Evolutionary conservation across 2,329 filamentous ascomycete species (phyloP), one percentile per base, ranked within the genome.

Genomic region (Emmonsia crescens): DNA sequence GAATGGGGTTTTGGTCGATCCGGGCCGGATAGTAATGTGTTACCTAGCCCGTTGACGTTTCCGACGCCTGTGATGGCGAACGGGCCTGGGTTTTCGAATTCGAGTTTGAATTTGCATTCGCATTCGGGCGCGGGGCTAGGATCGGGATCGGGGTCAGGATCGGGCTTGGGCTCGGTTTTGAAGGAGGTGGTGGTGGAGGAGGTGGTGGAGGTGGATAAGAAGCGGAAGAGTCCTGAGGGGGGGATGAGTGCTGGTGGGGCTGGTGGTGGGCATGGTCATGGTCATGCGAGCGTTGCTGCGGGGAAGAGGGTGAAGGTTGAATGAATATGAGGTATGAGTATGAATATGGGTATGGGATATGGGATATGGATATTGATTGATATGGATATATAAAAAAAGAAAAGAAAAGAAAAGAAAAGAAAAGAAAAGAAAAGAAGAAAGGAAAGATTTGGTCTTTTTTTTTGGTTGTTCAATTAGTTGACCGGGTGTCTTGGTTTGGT

Each of bases 11-110:
- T 89, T 73, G 81, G 82, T 31, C 68, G 73, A 72, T 85, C 73
- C 73, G 82, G 70, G 74, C 73, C 79, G 61, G 89, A 94, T 66
- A 89, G 83, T 72, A 96, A 94, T 69, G 94, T 95, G 66, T 80
- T 97, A 57, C 92, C 92, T 0, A 96, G 91, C 72, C 94, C 94
- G 10, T 78, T 97, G 65, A 96, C 92, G 64, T 96, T 96, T 74
- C 89, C 90, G 40, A 97, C 94, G 1, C 94, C 94, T 0, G 75
- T 77, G 14, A 71, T 74, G 14, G 72, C 73, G 59, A 73, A 66
- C 9, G 76, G 74, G 5, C 74, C 76, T 10, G 71, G 74, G 57
- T 77, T 77, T 62, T 66, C 69, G 36, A 70, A 16, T 54, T 29
- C 27, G n/a, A n/a, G 19, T 38, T 38, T 8, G 27, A 31, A 19